These are phyloP conservation scores for Pueraria montana DNA, from an alignment of 306 rosid species.

Conservation along the genomic window DNA sequence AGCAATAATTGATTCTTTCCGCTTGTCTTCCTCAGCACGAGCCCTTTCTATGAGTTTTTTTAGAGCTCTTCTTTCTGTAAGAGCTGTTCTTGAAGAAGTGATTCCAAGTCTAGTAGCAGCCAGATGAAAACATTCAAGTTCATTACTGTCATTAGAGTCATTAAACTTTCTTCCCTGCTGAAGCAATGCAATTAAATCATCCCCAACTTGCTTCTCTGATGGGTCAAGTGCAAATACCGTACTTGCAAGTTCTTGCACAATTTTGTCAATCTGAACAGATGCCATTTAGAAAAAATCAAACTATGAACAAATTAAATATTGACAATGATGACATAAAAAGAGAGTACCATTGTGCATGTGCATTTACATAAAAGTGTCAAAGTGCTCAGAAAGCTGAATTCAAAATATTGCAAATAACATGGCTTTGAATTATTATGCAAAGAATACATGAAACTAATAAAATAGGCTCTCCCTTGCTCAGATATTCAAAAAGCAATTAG, in stretches of 20 bases:
- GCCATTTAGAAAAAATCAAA: slow-evolving; percentile 36
- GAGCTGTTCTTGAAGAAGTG: slow-evolving; percentile 87
- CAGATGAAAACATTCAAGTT: slow-evolving; percentile 84
- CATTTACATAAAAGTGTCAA: neutral
- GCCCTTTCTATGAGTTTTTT: slow-evolving; percentile 87
- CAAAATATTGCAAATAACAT: slow-evolving; percentile 8
- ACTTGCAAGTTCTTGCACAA: slow-evolving; percentile 68
- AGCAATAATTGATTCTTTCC: slow-evolving; percentile 89
- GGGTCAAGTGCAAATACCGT: slow-evolving; percentile 69
- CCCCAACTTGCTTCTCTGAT: slow-evolving; percentile 81
- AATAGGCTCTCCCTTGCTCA: slow-evolving; percentile 4
- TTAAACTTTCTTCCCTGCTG: slow-evolving; percentile 77
- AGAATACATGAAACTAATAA: neutral
- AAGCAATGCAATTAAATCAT: slow-evolving; percentile 72
- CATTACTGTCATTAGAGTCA: slow-evolving; percentile 67
- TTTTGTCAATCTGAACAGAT: slow-evolving; percentile 66
- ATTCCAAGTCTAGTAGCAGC: slow-evolving; percentile 86
- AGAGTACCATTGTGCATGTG: neutral
- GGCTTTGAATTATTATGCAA: slow-evolving; percentile 10
- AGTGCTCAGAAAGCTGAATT: neutral
- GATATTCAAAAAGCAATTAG: slow-evolving; percentile 12
- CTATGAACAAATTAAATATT: slow-evolving; percentile 10
- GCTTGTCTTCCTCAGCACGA: slow-evolving; percentile 83
- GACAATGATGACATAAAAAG: slow-evolving; percentile 1
- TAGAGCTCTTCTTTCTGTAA: slow-evolving; percentile 85